Base-by-base conservation (phyloP, 345 rosid species). In the Rhizophora mangle region DNA sequence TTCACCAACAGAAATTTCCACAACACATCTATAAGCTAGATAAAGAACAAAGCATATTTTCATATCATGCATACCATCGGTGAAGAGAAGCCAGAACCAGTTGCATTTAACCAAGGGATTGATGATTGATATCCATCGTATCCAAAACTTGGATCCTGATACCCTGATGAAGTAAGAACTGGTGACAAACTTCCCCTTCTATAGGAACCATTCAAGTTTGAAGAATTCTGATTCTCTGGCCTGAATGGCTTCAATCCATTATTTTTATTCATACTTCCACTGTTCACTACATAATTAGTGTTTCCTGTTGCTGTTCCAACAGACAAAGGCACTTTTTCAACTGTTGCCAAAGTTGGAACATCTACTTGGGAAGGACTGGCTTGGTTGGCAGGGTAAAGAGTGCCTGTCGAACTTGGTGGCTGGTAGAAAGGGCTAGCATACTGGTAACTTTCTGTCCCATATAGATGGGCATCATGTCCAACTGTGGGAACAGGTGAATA, bases 401-500 rank as follows among this genome's bases (percentile, higher is more conserved):
- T 6, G 63, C 74, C 54, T 55, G 47, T 65, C 61, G 69, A 47
- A 19, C 21, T 16, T 63, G 67, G 69, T n/a, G 59, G 74, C 60
- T 76, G 82, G 68, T 83, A 83, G 60, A 80, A 87, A 66, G 80
- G 76, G 66, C 81, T 63, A 16, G 88, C 83, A 75, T 87, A 87
- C 55, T 78, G 81, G 81, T 87, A 87, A 4, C 85, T 83, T 54
- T 85, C 82, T 24, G 78, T 69, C 31, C 79, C 82, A 68, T 72
- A 79, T 53, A 74, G 46, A 63, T 79, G 88, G 62, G 68, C 71
- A 70, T 82, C 86, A 62, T 72, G 65, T 55, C 77, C 80, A 34
- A 72, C 27, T 22, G 73, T 31, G 36, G 77, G 81, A 63, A 75
- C 61, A 46, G 82, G 67, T 37, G 79, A 70, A 78, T 72, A 62